A percentile compares a stretch with the other conserved stretches of the same genome.
Evolutionary conservation across 805 yeast species (phyloP).

Genomic region (Groenewaldozyma salmanticensis): DNA sequence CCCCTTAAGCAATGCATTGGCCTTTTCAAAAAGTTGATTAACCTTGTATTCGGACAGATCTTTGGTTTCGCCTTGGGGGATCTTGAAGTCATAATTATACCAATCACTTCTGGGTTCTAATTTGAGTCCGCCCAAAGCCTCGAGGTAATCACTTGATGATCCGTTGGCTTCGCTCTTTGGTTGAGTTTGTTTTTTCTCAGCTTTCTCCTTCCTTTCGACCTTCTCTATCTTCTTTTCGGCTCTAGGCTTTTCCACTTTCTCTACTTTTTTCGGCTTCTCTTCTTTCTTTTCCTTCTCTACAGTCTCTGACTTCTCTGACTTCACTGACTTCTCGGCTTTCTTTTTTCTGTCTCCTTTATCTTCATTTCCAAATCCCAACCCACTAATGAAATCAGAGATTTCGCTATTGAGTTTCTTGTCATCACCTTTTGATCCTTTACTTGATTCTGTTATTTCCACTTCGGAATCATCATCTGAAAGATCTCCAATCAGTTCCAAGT

Average conservation of each 20-base stretch:
- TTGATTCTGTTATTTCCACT: constrained; percentile 17
- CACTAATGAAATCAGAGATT: constrained; percentile 51
- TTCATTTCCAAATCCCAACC: constrained; percentile 49
- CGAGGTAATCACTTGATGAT: background rate
- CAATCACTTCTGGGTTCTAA: constrained; percentile 64
- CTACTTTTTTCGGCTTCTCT: constrained; percentile 13
- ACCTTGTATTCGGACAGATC: constrained; percentile 36
- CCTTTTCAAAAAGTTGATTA: constrained; percentile 53
- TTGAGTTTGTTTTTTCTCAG: background rate
- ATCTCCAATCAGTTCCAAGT: constrained; percentile 52
- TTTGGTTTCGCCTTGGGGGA: constrained; percentile 14
- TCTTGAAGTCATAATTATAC: constrained; percentile 51
- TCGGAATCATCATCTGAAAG: constrained; percentile 30
- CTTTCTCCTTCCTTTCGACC: constrained; percentile 14
- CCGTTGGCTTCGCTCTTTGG: constrained; percentile 1
- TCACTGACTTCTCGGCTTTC: constrained; percentile 9
- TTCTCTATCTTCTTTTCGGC: constrained; percentile 17
- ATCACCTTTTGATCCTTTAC: constrained; percentile 6
- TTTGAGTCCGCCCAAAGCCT: background rate
- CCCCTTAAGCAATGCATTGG: constrained; percentile 50
- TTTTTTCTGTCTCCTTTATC: background rate
- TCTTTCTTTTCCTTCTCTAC: constrained; percentile 18
- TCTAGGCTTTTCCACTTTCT: constrained; percentile 17
- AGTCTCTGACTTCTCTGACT: constrained; percentile 18
- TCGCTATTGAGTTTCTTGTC: constrained; percentile 41